These are phyloP conservation scores for Canavalia gladiata DNA, from an alignment of 306 rosid genomes.

Conservation along the genomic window DNA sequence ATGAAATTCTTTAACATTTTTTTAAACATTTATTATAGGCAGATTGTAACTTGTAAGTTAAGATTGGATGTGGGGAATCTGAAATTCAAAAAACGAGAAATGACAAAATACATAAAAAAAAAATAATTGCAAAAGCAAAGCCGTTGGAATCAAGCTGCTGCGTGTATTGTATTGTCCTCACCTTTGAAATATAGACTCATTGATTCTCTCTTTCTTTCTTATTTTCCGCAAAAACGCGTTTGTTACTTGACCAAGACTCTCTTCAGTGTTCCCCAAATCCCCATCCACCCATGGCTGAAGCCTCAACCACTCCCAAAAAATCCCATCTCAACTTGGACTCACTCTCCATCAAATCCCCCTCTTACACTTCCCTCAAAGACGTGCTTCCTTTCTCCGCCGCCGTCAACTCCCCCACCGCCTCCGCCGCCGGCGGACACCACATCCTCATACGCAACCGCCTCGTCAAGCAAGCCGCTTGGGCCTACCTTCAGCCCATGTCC, in stretches of 20 bases:
- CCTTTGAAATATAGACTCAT: neutral
- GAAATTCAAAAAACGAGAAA: neutral
- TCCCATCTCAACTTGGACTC: conserved; percentile 45
- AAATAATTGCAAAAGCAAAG: conserved; percentile 1
- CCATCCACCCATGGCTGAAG: conserved; percentile 41
- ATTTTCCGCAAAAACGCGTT: neutral
- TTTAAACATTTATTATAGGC: no score
- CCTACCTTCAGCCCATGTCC: conserved; percentile 90
- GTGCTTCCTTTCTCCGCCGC: conserved; percentile 60
- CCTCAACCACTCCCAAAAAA: neutral
- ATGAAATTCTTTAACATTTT: no score
- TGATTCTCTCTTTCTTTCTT: neutral
- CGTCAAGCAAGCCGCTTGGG: conserved; percentile 96
- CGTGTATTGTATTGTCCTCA: neutral
- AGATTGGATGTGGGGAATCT: neutral
- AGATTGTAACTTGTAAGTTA: neutral
- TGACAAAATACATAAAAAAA: neutral
- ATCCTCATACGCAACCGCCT: conserved; percentile 69
- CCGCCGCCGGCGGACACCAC: conserved; percentile 44
- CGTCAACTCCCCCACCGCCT: conserved; percentile 31
- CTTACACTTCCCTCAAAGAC: conserved; percentile 75
- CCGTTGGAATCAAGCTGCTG: neutral
- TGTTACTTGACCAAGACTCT: neutral
- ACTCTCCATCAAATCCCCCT: conserved; percentile 43
- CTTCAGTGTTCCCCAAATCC: neutral